These are phyloP conservation scores for Phytophthora aleatoria DNA, from an alignment of 352 stramenopile species.

Conservation along the genomic window DNA sequence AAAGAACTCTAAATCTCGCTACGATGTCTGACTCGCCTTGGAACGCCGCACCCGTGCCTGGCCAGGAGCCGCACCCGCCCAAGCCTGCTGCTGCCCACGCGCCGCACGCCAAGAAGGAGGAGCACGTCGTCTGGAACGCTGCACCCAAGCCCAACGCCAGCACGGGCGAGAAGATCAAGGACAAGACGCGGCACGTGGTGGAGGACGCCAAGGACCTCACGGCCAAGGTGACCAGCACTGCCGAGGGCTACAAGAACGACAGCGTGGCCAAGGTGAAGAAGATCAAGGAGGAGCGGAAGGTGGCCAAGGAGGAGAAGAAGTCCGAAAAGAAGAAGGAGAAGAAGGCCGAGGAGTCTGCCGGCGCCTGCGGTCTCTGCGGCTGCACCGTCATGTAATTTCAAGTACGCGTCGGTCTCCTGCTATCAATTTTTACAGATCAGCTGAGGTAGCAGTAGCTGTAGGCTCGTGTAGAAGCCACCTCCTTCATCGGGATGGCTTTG, in stretches of 20 bases:
- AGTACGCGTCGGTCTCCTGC: neutral
- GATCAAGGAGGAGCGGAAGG: constrained; percentile 51
- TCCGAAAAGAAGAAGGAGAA: constrained; percentile 43
- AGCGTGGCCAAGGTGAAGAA: constrained; percentile 70
- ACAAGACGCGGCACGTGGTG: constrained; percentile 45
- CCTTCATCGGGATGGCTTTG: constrained; percentile 20
- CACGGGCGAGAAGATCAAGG: constrained; percentile 46
- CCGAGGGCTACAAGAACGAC: constrained; percentile 76
- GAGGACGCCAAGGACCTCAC: constrained; percentile 53
- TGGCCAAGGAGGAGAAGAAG: constrained; percentile 57
- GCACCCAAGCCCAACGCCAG: constrained; percentile 45
- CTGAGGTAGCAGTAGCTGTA: constrained; percentile 26
- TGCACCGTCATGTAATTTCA: constrained; percentile 70
- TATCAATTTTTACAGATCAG: constrained; percentile 16
- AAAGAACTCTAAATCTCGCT: neutral
- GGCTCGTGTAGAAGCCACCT: constrained; percentile 21
- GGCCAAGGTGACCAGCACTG: constrained; percentile 45
- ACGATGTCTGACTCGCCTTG: constrained; percentile 50
- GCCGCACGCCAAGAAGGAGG: constrained; percentile 43
- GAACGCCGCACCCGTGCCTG: constrained; percentile 48
- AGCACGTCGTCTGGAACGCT: constrained; percentile 50
- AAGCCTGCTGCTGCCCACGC: constrained; percentile 27
- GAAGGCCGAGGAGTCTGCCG: constrained; percentile 50
- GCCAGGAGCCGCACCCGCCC: constrained; percentile 33
- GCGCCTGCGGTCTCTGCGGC: constrained; percentile 55